Evolutionary conservation across 1,284 basidiomycete species (phyloP), one percentile per base, ranked within the genome.

Genomic region (Cryptococcus maquisensis): DNA sequence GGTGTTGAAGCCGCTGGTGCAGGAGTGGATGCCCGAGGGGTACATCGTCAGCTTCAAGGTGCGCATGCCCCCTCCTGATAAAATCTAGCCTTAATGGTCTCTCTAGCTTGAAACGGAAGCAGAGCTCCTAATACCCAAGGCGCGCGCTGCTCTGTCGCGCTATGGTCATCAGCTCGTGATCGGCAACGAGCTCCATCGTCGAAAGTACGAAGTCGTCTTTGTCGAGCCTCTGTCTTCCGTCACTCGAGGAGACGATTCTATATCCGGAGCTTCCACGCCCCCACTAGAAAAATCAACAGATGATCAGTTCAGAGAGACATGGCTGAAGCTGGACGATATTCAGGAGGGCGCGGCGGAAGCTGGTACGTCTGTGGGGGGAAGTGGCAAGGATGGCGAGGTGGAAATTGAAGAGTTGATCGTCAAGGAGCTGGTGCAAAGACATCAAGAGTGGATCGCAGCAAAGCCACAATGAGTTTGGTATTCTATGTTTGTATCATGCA

Each of bases 151-250:
- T 3, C 82, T 98, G 26, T 86, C 91, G 59, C 83, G 93, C 21
- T 98, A 98, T 72, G 93, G 94, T 0, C 95, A 98, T 73, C 94
- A 98, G 73, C 85, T 97, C 24, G 96, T 98, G 47, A 92, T 98
- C 63, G 95, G 90, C 24, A 98, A 98, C 74, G 87, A 95, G 57
- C 83, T 98, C 13, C 83, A 94, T 67, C 80, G 83, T 46, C 83
- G 95, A 51, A 98, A 98, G 75, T 83, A 83, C 64, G 88, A 94
- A 71, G 94, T 98, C 52, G 88, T 95, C 3, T 89, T 98, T 67
- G 87, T 98, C 32, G 77, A 79, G 62, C 68, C 69, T 2, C 15
- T 26, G 16, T 26, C 16, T 36, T 20, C n/a, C 21, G 12, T 24
- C 10, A 51, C 49, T n/a, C 16, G 24, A 35, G 47, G 28, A 15